A percentile compares a stretch with the other conserved stretches of the same genome.
phyloP scores from a whole-genome alignment of 164 flowering plant genomes.

The Kingdonia uniflora region DNA sequence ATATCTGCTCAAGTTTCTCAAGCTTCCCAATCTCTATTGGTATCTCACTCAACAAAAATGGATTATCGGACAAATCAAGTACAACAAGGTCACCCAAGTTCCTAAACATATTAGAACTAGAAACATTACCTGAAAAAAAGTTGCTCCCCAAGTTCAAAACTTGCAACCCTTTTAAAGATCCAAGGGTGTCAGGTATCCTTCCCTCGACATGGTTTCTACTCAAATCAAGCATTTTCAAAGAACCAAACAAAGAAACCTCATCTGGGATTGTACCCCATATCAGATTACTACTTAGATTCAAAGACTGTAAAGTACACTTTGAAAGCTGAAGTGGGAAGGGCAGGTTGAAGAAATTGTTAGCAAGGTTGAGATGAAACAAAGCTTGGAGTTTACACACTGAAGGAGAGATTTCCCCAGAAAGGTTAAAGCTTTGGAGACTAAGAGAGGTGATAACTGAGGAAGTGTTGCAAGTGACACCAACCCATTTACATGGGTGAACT shows the following conservation, averaged over 20 bases:
- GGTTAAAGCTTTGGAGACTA: conserved; percentile 55
- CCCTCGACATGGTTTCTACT: conserved; percentile 66
- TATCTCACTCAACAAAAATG: conserved; percentile 50
- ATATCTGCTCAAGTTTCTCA: conserved; percentile 49
- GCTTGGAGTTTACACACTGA: conserved; percentile 49
- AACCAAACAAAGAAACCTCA: too few relatives aligned
- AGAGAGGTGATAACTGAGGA: conserved; percentile 33
- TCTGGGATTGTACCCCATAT: too few relatives aligned
- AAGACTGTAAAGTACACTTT: conserved; percentile 36
- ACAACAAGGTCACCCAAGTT: conserved; percentile 51
- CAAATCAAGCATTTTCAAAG: too few relatives aligned
- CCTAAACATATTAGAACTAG: conserved; percentile 33
- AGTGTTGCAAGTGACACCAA: conserved; percentile 53
- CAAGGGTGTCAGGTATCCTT: conserved; percentile 48
- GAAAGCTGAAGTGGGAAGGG: conserved; percentile 73
- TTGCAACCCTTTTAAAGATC: conserved; percentile 34
- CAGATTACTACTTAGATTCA: too few relatives aligned
- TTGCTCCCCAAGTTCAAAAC: conserved; percentile 70
- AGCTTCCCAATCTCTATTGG: conserved; percentile 53
- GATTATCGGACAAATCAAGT: conserved; percentile 69
- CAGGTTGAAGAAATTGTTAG: conserved; percentile 61
- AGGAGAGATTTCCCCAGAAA: conserved; percentile 71
- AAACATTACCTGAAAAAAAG: conserved; percentile 57
- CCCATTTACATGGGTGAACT: conserved; percentile 61
- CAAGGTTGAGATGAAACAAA: conserved; percentile 53